Percentiles rank a stretch among this genome's conserved stretches.
These are phyloP conservation scores for Aspergillus flavus DNA, from an alignment of 2,329 filamentous ascomycete genomes.

Conservation along the genomic window DNA sequence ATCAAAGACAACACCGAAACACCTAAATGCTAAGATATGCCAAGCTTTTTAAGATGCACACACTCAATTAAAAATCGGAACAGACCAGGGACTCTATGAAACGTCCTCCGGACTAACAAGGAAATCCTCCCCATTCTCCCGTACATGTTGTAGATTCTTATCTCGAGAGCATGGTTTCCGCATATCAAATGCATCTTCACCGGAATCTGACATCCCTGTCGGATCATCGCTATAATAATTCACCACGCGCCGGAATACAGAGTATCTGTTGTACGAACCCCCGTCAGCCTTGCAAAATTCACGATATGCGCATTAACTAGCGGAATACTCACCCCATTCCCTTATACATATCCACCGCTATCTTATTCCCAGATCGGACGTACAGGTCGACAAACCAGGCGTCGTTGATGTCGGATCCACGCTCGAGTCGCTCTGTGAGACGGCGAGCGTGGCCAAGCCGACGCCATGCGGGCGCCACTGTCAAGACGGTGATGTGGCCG, in stretches of 20 bases:
- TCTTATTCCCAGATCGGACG: slow-evolving; percentile 83
- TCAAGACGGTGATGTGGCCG: slow-evolving; percentile 94
- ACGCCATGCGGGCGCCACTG: slow-evolving; percentile 83
- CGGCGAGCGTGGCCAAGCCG: slow-evolving; percentile 84
- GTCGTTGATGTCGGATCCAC: slow-evolving; percentile 76
- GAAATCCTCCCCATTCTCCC: slow-evolving; percentile 77
- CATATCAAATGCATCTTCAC: slow-evolving; percentile 96
- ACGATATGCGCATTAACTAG: neutral
- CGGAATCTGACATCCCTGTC: slow-evolving; percentile 56
- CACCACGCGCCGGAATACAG: slow-evolving; percentile 82
- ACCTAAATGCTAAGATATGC: slow-evolving; percentile 17
- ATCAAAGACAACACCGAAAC: slow-evolving; percentile 14
- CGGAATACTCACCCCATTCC: slow-evolving; percentile 69
- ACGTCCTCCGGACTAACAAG: slow-evolving; percentile 82
- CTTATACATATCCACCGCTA: slow-evolving; percentile 86
- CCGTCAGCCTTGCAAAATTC: neutral
- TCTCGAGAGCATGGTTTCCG: slow-evolving; percentile 86
- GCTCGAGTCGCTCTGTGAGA: slow-evolving; percentile 78
- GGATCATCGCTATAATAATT: slow-evolving; percentile 92
- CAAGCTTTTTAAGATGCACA: neutral
- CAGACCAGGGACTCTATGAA: slow-evolving; percentile 47
- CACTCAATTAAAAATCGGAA: neutral
- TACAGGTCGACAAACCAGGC: slow-evolving; percentile 97
- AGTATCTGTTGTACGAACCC: slow-evolving; percentile 57
- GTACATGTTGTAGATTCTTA: slow-evolving; percentile 71